Percentiles rank a stretch among this genome's conserved stretches.
Evolutionary conservation across 2,329 filamentous ascomycete genomes (phyloP).

Genomic region (Chaetoscypha palmicola): DNA sequence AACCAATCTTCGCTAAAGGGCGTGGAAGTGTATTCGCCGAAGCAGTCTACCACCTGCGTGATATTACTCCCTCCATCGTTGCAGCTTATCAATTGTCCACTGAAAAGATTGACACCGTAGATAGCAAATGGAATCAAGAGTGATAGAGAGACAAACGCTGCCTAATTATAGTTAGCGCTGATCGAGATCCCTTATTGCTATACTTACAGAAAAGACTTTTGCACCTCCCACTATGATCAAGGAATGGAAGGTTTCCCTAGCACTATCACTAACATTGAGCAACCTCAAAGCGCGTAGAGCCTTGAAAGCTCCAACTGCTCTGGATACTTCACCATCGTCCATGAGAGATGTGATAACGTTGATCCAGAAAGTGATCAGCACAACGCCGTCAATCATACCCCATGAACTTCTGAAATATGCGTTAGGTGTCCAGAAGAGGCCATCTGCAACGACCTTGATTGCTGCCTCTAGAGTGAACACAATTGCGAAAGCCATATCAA

Average conservation of each 20-base stretch:
- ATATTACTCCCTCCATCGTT: conserved; percentile 61
- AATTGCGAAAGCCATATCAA: conserved; percentile 80
- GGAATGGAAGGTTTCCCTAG: conserved; percentile 92
- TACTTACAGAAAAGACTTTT: conserved; percentile 64
- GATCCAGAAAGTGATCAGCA: conserved; percentile 90
- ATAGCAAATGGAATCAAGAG: conserved; percentile 95
- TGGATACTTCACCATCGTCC: conserved; percentile 76
- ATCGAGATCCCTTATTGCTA: neutral
- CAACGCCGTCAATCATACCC: conserved; percentile 91
- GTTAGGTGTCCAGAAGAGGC: conserved; percentile 93
- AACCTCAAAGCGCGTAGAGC: conserved; percentile 84
- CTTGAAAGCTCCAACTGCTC: conserved; percentile 94
- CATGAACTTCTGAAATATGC: conserved; percentile 94
- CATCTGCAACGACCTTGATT: conserved; percentile 93
- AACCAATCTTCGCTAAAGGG: conserved; percentile 72
- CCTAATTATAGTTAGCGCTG: conserved; percentile 33
- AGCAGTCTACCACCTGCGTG: conserved; percentile 60
- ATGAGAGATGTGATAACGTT: conserved; percentile 79
- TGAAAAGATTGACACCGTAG: conserved; percentile 90
- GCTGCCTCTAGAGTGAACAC: conserved; percentile 80
- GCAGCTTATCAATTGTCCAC: conserved; percentile 70
- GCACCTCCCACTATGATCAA: conserved; percentile 89
- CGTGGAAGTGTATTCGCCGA: conserved; percentile 70
- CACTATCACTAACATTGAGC: conserved; percentile 93
- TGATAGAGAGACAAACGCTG: conserved; percentile 88